Percentiles rank a stretch among this genome's conserved stretches.
Conservation (phyloP, 108 stramenopile species). For the Skeletonema costatum region DNA sequence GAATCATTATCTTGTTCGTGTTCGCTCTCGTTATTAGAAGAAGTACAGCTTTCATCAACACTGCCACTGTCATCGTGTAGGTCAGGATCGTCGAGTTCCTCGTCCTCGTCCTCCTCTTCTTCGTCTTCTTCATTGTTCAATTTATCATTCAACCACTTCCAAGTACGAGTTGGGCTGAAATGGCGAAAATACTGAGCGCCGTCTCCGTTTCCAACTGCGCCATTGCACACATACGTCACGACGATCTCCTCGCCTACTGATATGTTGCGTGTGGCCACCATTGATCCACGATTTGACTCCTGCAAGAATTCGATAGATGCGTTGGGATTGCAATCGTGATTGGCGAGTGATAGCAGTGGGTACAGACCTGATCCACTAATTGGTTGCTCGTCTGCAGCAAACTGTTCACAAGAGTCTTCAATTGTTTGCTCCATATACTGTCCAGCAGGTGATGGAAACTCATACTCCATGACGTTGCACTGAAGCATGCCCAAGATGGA, state of each 20-base stretch:
- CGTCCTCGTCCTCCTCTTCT: conserved; percentile 1
- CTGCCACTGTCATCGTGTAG: neutral
- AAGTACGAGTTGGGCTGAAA: conserved; percentile 29
- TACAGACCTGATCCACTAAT: conserved; percentile 34
- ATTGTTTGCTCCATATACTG: conserved; percentile 15
- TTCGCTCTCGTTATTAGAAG: neutral
- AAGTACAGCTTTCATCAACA: neutral
- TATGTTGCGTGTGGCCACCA: conserved; percentile 34
- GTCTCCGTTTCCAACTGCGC: conserved; percentile 16
- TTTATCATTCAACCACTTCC: conserved; percentile 36
- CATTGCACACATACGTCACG: conserved; percentile 42
- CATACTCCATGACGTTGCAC: conserved; percentile 35
- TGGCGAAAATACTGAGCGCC: conserved; percentile 15
- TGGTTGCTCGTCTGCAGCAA: neutral
- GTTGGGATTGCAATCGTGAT: conserved; percentile 43
- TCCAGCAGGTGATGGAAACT: conserved; percentile 19
- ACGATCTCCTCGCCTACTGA: conserved; percentile 24
- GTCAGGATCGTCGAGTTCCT: neutral
- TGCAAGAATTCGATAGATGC: conserved; percentile 41
- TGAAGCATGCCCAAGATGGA: conserved; percentile 35
- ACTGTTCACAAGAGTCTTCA: neutral
- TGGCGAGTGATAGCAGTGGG: conserved; percentile 32
- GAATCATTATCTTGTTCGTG: neutral
- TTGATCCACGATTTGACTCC: conserved; percentile 32
- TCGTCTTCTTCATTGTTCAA: neutral